Percentiles rank a stretch among this genome's conserved stretches.
Evolutionary conservation across 176 grass and related monocot genomes (phyloP).

Genomic region (Aegilops bicornis): DNA sequence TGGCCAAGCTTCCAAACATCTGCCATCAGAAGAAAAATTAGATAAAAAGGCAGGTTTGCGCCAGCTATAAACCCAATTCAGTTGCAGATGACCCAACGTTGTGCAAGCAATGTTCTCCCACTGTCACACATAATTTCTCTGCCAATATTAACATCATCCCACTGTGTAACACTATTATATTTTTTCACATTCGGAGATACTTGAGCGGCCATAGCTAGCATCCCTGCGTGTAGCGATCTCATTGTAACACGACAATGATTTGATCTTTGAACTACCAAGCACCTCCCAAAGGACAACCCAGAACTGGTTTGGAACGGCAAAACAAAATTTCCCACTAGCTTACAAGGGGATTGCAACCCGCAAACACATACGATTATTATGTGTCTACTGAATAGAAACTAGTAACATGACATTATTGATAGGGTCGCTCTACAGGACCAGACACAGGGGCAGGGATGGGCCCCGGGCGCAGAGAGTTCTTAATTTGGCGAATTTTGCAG

Average conservation of each 20-base stretch:
- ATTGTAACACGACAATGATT: not conserved
- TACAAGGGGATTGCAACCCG: too few species aligned
- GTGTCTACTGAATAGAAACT: not conserved
- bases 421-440: not conserved
- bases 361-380: not conserved
- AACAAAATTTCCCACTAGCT: not conserved
- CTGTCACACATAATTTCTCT: not conserved
- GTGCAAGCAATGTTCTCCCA: not conserved
- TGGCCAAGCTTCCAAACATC: not conserved
- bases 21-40: not conserved
- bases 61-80: not conserved
- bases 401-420: not conserved
- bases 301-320: not conserved
- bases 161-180: not conserved
- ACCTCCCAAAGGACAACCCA: not conserved
- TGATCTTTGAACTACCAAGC: too few species aligned
- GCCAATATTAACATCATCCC: not conserved
- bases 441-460: not conserved
- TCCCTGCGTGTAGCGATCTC: not conserved
- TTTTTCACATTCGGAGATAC: not conserved
- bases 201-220: not conserved
- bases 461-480: not conserved
- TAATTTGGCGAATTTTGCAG: not conserved
- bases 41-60: not conserved
- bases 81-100: not conserved